Base-by-base conservation (phyloP, 768 basidiomycete genomes). In the Daedaleopsis nitida region DNA sequence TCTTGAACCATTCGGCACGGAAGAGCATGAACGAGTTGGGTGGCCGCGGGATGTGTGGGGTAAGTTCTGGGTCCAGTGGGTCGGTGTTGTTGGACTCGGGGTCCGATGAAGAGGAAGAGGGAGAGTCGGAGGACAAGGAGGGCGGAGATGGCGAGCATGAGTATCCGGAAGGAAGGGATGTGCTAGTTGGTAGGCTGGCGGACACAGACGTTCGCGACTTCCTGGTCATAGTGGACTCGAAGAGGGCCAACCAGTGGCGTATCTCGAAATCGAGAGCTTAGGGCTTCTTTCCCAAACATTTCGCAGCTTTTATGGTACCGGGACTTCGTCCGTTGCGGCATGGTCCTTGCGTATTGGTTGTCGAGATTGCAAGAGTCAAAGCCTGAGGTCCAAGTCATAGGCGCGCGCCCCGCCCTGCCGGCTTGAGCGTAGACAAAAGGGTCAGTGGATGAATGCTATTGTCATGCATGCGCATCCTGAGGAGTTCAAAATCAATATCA, bases 11-110 rank as follows among this genome's bases (percentile, higher is more conserved):
- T 1, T 42, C 52, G 5, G 74, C 75, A 17, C 79, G 69, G 66
- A 75, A 80, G 42, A 80, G 70, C 55, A 80, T 80, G 66, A 78
- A 80, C 13, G 77, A 75, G 66, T 80, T 80, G 21, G 76, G 59
- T 6, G 79, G 79, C 14, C 78, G 68, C 16, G 75, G 76, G 14
- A 54, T 43, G 38, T 24, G 52, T 42, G 39, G 13, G 5, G 39
- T 12, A 3, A 11, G 13, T 3, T 12, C 39, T 42, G 39, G 39
- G 39, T 13, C 39, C 39, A 13, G 13, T 17, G 3, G 39, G 39
- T 42, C 39, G 13, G 10, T 3, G 39, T 8, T 8, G 9, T 12
- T 13, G 39, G 39, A 42, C 17, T 12, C 13, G 5, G 17, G 39
- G 11, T 12, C 13, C 13, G 39, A 13, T 13, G 39, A 42, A 17